Evolutionary conservation across 192 early-diverging fungal species (phyloP).

Genomic region (Coemansia sp.): DNA sequence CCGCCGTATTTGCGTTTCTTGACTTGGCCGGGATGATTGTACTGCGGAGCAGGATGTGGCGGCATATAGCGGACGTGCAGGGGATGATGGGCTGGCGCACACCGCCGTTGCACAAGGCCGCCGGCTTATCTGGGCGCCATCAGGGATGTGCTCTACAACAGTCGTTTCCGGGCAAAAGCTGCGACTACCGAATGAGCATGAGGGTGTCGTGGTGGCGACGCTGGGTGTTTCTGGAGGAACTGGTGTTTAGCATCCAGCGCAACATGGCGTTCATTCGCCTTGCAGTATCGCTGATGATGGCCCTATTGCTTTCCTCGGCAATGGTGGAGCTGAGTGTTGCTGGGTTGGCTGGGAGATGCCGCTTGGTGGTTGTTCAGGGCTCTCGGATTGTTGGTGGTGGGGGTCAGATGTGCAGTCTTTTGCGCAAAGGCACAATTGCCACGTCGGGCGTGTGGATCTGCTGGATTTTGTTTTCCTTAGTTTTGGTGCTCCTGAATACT

Average conservation of each 20-base stretch:
- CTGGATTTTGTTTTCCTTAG: constrained; percentile 21
- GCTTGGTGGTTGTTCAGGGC: constrained; percentile 3
- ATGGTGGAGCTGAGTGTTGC: constrained; percentile 26
- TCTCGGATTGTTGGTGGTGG: background rate
- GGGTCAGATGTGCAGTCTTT: constrained; percentile 12
- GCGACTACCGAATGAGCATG: constrained; percentile 1
- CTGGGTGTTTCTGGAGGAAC: constrained; percentile 26
- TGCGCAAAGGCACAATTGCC: constrained; percentile 27
- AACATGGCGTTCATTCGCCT: constrained; percentile 33
- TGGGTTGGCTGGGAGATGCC: constrained; percentile 27
- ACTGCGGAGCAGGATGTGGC: constrained; percentile 38
- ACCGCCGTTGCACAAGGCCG: background rate
- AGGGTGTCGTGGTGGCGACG: constrained; percentile 25
- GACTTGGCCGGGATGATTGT: constrained; percentile 36
- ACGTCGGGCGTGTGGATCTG: constrained; percentile 15
- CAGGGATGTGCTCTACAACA: too few relatives aligned
- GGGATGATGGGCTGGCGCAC: constrained; percentile 16
- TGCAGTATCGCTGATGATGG: constrained; percentile 6
- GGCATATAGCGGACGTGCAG: constrained; percentile 7
- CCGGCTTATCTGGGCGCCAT: too few relatives aligned
- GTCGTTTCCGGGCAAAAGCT: constrained; percentile 3
- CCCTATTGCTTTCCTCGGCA: constrained; percentile 18
- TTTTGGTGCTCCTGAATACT: constrained; percentile 31
- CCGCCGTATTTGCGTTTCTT: constrained; percentile 16
- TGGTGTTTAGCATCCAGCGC: constrained; percentile 20